Conservation (phyloP, 345 rosid genomes). For the Murraya paniculata region DNA sequence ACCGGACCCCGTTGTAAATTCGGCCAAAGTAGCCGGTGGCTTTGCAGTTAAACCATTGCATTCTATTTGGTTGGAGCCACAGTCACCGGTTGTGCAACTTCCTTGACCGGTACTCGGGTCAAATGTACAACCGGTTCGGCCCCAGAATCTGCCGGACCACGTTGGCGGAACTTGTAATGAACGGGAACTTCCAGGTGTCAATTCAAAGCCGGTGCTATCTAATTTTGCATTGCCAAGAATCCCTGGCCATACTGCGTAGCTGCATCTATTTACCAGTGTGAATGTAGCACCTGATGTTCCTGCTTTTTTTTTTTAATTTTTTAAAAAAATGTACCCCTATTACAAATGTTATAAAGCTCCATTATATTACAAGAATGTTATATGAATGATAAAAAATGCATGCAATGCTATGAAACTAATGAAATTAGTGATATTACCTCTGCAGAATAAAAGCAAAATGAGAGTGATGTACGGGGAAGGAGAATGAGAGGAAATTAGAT, state of each 20-base stretch:
- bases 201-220: constrained; percentile 58
- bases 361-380: background rate
- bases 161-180: constrained; percentile 47
- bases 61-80: constrained; percentile 60
- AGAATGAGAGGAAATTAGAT: constrained; percentile 11
- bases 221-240: constrained; percentile 49
- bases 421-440: constrained; percentile 23
- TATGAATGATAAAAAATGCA: background rate
- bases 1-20: constrained; percentile 65
- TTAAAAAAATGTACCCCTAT: no score
- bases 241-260: constrained; percentile 73
- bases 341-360: background rate
- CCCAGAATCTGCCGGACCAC: constrained; percentile 87
- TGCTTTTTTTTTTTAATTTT: constrained; percentile 13
- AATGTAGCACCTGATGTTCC: constrained; percentile 55
- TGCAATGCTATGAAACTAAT: background rate
- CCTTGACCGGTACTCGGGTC: constrained; percentile 46
- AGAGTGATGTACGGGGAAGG: constrained; percentile 22
- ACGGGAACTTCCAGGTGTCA: constrained; percentile 42
- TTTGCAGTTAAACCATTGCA: constrained; percentile 61
- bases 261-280: constrained; percentile 52
- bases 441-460: constrained; percentile 27
- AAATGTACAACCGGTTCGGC: constrained; percentile 52
- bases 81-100: constrained; percentile 62
- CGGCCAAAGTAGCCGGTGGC: constrained; percentile 70